Evolutionary conservation across 148 eudicot genomes (phyloP), one percentile per base, ranked within the genome.

Genomic region (Arctostaphylos glauca): DNA sequence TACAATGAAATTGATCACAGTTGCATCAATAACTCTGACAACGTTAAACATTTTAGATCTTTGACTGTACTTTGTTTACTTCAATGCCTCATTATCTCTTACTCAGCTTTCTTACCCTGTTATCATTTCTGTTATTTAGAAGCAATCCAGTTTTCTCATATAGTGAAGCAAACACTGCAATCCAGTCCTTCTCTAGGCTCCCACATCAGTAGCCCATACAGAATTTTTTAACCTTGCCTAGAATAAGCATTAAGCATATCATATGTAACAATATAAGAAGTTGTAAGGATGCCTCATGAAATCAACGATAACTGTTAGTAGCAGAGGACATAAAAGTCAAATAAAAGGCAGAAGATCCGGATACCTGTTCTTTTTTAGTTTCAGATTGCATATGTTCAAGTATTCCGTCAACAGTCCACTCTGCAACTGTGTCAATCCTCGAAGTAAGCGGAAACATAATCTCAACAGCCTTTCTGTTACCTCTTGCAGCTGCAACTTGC

Each of bases 321-420:
- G 23, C 46, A 44, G 4, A 62, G 48, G 8, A 16, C 14, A 49
- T 9, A 15, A 52, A 18, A 66, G 56, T 44, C 10, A 13, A 5
- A 21, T 5, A 38, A 81, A 25, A 55, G 53, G 14, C 67, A 80
- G 44, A 67, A 55, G 41, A 66, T 73, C 14, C 49, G 23, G 38
- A 74, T 88, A 94, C 99, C 97, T 92, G 89, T 62, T 83, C 82
- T 80, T 67, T 92, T 77, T 81, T 81, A 74, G 78, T 71, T 88
- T 94, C 95, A 71, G 92, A 87, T 84, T 94, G 95, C 94, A 89
- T 87, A 84, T 87, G 83, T 66, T 91, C 82, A 73, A 96, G 67
- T 56, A 96, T 86, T 84, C 98, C 97, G 78, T 94, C 98, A 77
- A 91, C 70, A 71, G 83, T 94, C 99, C 99, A 94, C 53, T 90